A percentile compares a stretch with the other conserved stretches of the same genome.
Evolutionary conservation across 2,329 filamentous ascomycete genomes (phyloP).

Genomic region (Cladophialophora carrionii): DNA sequence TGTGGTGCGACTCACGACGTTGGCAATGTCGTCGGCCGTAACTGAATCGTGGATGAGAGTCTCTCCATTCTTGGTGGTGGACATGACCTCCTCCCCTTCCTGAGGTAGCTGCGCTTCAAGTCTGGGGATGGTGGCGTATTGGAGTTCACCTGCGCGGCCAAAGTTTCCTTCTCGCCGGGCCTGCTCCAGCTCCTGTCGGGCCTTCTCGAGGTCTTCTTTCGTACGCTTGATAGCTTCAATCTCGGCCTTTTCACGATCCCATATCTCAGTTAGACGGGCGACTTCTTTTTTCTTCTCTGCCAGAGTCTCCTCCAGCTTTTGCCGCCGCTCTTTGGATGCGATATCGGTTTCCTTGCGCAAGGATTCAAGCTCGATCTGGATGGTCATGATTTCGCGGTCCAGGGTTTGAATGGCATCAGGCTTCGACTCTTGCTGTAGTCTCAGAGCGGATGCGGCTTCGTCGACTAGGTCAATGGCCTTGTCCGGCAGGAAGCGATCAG

Average conservation of each 20-base stretch:
- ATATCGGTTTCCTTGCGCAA: constrained; percentile 92
- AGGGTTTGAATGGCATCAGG: constrained; percentile 91
- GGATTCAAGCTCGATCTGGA: constrained; percentile 95
- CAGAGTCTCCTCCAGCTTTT: constrained; percentile 78
- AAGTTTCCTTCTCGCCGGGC: constrained; percentile 89
- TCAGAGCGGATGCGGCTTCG: constrained; percentile 86
- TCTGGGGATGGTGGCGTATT: constrained; percentile 82
- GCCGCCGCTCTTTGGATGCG: constrained; percentile 80
- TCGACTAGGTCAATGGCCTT: constrained; percentile 98
- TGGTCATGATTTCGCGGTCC: constrained; percentile 93
- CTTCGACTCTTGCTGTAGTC: constrained; percentile 94
- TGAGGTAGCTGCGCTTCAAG: constrained; percentile 78
- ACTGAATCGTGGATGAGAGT: constrained; percentile 88
- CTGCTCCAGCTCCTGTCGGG: constrained; percentile 80
- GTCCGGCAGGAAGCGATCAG: constrained; percentile 91
- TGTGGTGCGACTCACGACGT: constrained; percentile 85
- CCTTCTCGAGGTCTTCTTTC: constrained; percentile 85
- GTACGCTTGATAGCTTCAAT: constrained; percentile 84
- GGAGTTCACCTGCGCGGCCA: constrained; percentile 82
- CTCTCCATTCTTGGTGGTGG: constrained; percentile 49
- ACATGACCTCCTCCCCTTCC: constrained; percentile 59
- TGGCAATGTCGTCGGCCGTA: constrained; percentile 91
- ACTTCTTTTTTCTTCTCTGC: constrained; percentile 77
- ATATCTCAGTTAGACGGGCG: constrained; percentile 73
- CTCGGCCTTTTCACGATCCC: constrained; percentile 86